These are phyloP conservation scores for Coemansia sp. DNA, from an alignment of 371 early-diverging fungal species.

Conservation along the genomic window DNA sequence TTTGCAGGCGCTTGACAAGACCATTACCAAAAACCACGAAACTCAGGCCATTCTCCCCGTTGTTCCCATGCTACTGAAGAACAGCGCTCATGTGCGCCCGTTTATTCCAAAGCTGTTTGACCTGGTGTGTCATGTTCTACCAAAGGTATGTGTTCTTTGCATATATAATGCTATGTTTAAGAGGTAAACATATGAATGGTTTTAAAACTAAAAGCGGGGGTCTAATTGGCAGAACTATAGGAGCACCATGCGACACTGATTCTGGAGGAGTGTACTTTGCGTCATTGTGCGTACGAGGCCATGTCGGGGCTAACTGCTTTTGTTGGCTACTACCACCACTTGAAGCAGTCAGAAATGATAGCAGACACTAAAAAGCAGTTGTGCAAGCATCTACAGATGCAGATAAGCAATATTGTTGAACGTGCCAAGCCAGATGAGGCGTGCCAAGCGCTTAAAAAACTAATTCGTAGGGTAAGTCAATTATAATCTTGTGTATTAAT, in stretches of 20 bases:
- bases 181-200: no score
- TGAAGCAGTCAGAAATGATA: conserved; percentile 27
- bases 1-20: conserved; percentile 12
- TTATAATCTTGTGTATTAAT: neutral
- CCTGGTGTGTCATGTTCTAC: conserved; percentile 27
- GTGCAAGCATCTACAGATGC: neutral
- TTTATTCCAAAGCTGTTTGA: conserved; percentile 34
- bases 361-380: neutral
- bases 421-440: neutral
- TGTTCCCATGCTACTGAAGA: conserved; percentile 25
- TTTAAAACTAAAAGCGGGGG: no score
- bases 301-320: conserved; percentile 23
- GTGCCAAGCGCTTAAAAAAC: neutral
- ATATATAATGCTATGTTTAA: no score
- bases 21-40: conserved; percentile 13
- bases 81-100: conserved; percentile 26
- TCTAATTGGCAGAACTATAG: neutral
- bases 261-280: conserved; percentile 12
- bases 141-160: conserved; percentile 16
- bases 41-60: conserved; percentile 27
- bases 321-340: conserved; percentile 35
- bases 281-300: conserved; percentile 24
- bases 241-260: neutral
- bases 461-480: conserved; percentile 2
- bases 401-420: neutral